phyloP scores from a whole-genome alignment of 2,329 filamentous ascomycete species.

The Nigrograna mackinnonii region DNA sequence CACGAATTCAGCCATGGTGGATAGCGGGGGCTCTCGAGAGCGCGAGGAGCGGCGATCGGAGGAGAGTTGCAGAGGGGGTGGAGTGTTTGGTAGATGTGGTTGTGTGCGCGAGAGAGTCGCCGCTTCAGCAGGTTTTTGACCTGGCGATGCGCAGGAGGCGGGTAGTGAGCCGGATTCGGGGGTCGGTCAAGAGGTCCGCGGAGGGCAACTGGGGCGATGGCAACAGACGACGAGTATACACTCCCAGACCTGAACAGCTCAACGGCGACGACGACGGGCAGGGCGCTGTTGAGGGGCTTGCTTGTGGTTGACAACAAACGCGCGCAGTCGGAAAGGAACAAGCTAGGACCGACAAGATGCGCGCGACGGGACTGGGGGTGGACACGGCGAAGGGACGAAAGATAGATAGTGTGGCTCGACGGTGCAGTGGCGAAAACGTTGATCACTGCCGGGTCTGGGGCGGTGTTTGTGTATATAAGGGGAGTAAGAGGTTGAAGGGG shows the following conservation, averaged over 20 bases:
- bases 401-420: slow-evolving; percentile 19
- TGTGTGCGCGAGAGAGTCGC: slow-evolving; percentile 18
- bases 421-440: slow-evolving; percentile 16
- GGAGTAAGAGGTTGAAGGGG: slow-evolving; percentile 15
- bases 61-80: slow-evolving; percentile 13
- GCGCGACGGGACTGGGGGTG: slow-evolving; percentile 2
- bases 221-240: not conserved
- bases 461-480: slow-evolving; percentile 7
- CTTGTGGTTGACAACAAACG: slow-evolving; percentile 14
- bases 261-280: not conserved
- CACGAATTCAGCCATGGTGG: slow-evolving; percentile 96
- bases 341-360: slow-evolving; percentile 9
- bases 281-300: slow-evolving; percentile 3
- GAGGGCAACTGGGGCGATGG: not conserved
- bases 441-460: slow-evolving; percentile 30
- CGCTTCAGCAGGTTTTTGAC: slow-evolving; percentile 25
- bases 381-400: too few species aligned
- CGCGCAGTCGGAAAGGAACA: slow-evolving; percentile 15
- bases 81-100: slow-evolving; percentile 15
- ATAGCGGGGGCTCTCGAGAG: slow-evolving; percentile 11
- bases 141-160: not conserved
- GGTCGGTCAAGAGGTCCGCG: too few species aligned
- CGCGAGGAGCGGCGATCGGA: slow-evolving; percentile 27
- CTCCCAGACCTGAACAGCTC: too few species aligned
- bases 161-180: not conserved